phyloP scores from a whole-genome alignment of 768 basidiomycete genomes.

The Lactarius hatsudake region DNA sequence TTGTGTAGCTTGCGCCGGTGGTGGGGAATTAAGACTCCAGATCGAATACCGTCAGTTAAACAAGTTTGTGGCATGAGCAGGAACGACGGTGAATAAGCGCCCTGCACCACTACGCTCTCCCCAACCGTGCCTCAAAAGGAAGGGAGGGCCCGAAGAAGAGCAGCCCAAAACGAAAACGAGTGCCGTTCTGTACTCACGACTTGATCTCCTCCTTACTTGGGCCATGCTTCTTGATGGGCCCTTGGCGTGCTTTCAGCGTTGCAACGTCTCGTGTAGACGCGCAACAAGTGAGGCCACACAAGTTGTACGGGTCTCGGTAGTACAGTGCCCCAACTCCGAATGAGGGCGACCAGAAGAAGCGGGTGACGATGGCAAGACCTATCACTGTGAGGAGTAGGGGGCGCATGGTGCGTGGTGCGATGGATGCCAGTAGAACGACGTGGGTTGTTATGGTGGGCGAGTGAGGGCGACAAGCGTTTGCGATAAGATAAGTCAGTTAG shows the following conservation, averaged over 20 bases:
- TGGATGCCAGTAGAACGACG: too few relatives aligned
- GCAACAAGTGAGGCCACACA: neutral
- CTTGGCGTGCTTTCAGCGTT: neutral
- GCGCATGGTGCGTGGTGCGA: too few relatives aligned
- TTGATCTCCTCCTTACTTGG: conserved; percentile 4
- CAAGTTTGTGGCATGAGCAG: neutral
- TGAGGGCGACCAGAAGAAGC: too few relatives aligned
- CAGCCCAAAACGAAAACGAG: neutral
- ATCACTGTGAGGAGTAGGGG: too few relatives aligned
- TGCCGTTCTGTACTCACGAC: conserved; percentile 9
- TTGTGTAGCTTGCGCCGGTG: neutral
- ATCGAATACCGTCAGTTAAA: neutral
- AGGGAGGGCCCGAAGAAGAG: neutral
- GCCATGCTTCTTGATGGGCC: neutral
- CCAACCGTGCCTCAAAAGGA: neutral
- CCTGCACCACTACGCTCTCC: neutral
- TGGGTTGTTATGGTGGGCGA: too few relatives aligned
- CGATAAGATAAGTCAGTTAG: too few relatives aligned
- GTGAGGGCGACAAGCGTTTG: too few relatives aligned
- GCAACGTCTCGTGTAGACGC: neutral
- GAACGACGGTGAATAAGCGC: neutral
- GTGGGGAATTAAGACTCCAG: neutral
- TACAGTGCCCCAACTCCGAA: too few relatives aligned
- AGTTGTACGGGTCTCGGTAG: too few relatives aligned
- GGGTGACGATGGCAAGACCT: too few relatives aligned